Evolutionary conservation across 2,329 filamentous ascomycete species (phyloP).

Genomic region (Xylogone sp.): DNA sequence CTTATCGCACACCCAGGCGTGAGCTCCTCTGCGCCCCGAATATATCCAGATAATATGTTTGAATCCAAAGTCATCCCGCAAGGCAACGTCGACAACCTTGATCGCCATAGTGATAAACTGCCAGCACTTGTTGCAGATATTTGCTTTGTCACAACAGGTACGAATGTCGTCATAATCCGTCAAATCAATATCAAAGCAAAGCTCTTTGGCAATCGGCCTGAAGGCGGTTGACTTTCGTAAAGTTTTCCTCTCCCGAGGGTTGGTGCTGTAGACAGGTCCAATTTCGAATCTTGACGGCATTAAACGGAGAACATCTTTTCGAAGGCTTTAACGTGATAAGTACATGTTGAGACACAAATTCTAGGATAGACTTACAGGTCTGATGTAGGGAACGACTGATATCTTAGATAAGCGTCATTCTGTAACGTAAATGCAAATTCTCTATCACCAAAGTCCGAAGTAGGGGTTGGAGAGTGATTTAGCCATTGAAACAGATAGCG

Average conservation of each 20-base stretch:
- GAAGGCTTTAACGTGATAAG: slow-evolving; percentile 52
- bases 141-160: slow-evolving; percentile 90
- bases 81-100: slow-evolving; percentile 80
- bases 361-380: slow-evolving; percentile 46
- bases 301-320: slow-evolving; percentile 84
- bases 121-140: slow-evolving; percentile 94
- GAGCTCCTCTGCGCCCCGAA: slow-evolving; percentile 90
- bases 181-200: slow-evolving; percentile 99
- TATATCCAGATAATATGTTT: slow-evolving; percentile 98
- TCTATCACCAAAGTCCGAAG: slow-evolving; percentile 84
- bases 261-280: slow-evolving; percentile 91
- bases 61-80: slow-evolving; percentile 95
- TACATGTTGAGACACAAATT: neutral
- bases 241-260: slow-evolving; percentile 89
- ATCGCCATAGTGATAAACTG: slow-evolving; percentile 97
- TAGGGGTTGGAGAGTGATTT: slow-evolving; percentile 84
- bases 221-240: slow-evolving; percentile 78
- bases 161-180: slow-evolving; percentile 97
- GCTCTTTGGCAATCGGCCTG: slow-evolving; percentile 83
- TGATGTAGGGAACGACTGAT: slow-evolving; percentile 72
- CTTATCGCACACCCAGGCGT: slow-evolving; percentile 97
- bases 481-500: slow-evolving; percentile 95
- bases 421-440: slow-evolving; percentile 96
- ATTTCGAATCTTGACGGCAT: slow-evolving; percentile 97
- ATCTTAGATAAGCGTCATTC: slow-evolving; percentile 88